These are phyloP conservation scores for Lasiodiplodia gonubiensis DNA, from an alignment of 2,329 filamentous ascomycete genomes.

Conservation along the genomic window DNA sequence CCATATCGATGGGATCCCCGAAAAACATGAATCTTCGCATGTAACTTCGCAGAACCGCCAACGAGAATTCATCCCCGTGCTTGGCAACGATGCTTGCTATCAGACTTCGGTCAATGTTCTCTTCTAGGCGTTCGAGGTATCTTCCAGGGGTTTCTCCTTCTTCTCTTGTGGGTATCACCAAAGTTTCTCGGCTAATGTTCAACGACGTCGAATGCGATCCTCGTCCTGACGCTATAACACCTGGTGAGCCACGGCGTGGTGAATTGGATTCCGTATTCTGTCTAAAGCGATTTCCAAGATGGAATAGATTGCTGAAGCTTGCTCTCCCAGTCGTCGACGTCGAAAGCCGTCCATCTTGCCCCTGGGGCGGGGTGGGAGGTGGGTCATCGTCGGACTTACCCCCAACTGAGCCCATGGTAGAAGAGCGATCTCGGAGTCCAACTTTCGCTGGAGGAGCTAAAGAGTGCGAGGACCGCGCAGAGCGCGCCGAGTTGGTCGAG, in stretches of 20 bases:
- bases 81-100: slow-evolving; percentile 88
- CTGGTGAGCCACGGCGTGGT: slow-evolving; percentile 64
- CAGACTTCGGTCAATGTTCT: slow-evolving; percentile 76
- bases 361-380: slow-evolving; percentile 59
- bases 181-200: slow-evolving; percentile 73
- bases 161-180: slow-evolving; percentile 74
- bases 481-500: slow-evolving; percentile 70
- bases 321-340: slow-evolving; percentile 85
- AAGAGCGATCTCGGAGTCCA: slow-evolving; percentile 76
- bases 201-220: slow-evolving; percentile 84
- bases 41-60: slow-evolving; percentile 85
- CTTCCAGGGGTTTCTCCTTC: slow-evolving; percentile 90
- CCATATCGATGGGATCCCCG: slow-evolving; percentile 97
- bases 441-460: slow-evolving; percentile 64
- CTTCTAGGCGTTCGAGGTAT: slow-evolving; percentile 84
- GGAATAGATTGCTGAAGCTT: slow-evolving; percentile 90
- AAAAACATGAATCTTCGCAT: slow-evolving; percentile 97
- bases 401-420: slow-evolving; percentile 83
- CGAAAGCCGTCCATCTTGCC: slow-evolving; percentile 67
- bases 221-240: slow-evolving; percentile 67
- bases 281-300: slow-evolving; percentile 73
- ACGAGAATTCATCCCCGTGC: slow-evolving; percentile 81
- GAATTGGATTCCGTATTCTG: slow-evolving; percentile 77
- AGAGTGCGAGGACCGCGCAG: slow-evolving; percentile 62
- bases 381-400: slow-evolving; percentile 74